phyloP scores from a whole-genome alignment of 345 rosid genomes.

The Conringia planisiliqua region DNA sequence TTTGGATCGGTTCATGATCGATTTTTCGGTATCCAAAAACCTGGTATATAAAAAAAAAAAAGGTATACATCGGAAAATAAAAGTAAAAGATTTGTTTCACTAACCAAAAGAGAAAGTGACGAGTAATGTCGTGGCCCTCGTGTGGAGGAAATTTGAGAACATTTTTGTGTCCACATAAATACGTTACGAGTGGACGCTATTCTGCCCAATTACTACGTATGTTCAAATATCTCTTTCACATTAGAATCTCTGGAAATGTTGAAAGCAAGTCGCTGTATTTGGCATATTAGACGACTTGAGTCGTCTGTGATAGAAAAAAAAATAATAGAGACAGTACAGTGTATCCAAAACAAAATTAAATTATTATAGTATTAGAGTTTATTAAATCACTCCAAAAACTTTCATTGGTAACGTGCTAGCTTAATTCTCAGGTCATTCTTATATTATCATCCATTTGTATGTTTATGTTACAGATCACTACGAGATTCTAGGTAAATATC shows the following conservation, averaged over 20 bases:
- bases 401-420: background rate
- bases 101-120: background rate
- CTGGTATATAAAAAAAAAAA: too few relatives aligned
- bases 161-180: background rate
- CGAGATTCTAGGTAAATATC: background rate
- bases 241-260: background rate
- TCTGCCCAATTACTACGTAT: background rate
- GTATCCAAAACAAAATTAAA: background rate
- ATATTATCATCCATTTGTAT: background rate
- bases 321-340: background rate
- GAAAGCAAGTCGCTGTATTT: slow-evolving; percentile 7
- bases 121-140: background rate
- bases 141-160: slow-evolving; percentile 5
- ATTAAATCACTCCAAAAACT: background rate
- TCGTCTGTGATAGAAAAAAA: background rate
- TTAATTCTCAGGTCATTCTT: slow-evolving; percentile 5
- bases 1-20: too few relatives aligned
- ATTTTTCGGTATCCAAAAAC: too few relatives aligned
- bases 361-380: background rate
- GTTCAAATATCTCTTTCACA: slow-evolving; percentile 16
- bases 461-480: background rate
- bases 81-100: too few relatives aligned
- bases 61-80: background rate
- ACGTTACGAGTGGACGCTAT: background rate
- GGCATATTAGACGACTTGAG: slow-evolving; percentile 31